Percentiles rank a stretch among this genome's conserved stretches.
Conservation (phyloP, 257 asterid genomes). For the Sherardia arvensis region DNA sequence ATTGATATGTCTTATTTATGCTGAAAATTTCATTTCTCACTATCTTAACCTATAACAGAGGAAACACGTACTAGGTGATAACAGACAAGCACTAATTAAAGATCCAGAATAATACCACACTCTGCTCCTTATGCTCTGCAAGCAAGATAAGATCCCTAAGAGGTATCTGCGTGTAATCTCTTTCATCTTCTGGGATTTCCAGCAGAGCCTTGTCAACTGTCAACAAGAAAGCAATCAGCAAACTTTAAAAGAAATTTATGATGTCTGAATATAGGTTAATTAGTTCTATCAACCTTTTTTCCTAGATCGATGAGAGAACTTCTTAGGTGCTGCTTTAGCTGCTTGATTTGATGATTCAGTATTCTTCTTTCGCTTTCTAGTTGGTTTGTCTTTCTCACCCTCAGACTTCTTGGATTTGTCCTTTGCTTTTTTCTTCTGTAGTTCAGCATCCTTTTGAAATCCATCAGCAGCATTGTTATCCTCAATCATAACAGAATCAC, state of each 20-base stretch:
- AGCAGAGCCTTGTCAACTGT: slow-evolving; percentile 67
- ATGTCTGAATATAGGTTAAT: slow-evolving; percentile 5
- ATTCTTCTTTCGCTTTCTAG: slow-evolving; percentile 46
- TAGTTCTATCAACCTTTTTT: slow-evolving; percentile 39
- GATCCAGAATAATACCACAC: slow-evolving; percentile 11
- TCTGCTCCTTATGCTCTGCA: slow-evolving; percentile 69
- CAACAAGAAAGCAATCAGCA: slow-evolving; percentile 17
- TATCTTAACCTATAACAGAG: neutral
- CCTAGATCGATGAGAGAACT: slow-evolving; percentile 70
- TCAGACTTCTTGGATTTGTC: slow-evolving; percentile 34
- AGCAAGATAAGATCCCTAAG: slow-evolving; percentile 70
- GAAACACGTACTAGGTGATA: neutral
- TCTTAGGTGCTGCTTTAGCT: slow-evolving; percentile 45
- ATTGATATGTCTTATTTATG: too few species aligned
- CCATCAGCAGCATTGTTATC: slow-evolving; percentile 27
- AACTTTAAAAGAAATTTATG: slow-evolving; percentile 6
- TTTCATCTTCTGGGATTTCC: slow-evolving; percentile 68
- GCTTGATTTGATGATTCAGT: slow-evolving; percentile 38
- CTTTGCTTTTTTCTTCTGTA: slow-evolving; percentile 27
- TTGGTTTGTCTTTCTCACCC: slow-evolving; percentile 41
- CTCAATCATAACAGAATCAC: slow-evolving; percentile 28
- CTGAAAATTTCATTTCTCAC: neutral
- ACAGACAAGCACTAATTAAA: neutral
- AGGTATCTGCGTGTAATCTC: slow-evolving; percentile 51
- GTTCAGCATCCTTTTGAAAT: slow-evolving; percentile 34